These are phyloP conservation scores for Clavariopsis aquatica DNA, from an alignment of 495 filamentous ascomycete species.

Conservation along the genomic window DNA sequence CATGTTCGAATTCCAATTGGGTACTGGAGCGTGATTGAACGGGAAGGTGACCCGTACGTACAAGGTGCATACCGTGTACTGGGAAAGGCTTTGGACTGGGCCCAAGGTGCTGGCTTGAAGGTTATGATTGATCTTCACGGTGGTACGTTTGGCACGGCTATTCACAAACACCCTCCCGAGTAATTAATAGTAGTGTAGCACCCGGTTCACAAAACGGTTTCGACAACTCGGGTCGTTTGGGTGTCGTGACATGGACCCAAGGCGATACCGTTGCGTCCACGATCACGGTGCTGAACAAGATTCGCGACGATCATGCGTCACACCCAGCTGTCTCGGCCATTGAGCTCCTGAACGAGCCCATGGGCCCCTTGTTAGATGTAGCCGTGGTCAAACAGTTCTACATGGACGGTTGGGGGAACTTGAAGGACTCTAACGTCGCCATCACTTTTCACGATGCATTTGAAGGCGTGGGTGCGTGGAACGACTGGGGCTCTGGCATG, in stretches of 20 bases:
- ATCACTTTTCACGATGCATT: constrained; percentile 49
- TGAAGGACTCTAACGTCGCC: constrained; percentile 42
- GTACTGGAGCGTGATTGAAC: constrained; percentile 69
- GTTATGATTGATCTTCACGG: constrained; percentile 73
- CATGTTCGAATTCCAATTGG: constrained; percentile 78
- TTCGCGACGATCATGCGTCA: constrained; percentile 44
- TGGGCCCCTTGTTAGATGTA: constrained; percentile 44
- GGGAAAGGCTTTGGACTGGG: constrained; percentile 69
- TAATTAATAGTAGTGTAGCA: constrained; percentile 24
- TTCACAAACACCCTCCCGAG: not conserved
- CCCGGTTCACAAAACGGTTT: constrained; percentile 49
- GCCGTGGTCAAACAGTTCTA: constrained; percentile 46
- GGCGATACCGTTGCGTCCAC: constrained; percentile 45
- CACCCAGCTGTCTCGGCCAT: constrained; percentile 46
- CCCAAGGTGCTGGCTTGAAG: constrained; percentile 60
- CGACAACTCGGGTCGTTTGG: constrained; percentile 45
- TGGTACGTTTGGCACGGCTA: constrained; percentile 48
- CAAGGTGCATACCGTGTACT: constrained; percentile 69
- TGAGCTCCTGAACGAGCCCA: constrained; percentile 48
- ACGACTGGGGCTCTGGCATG: constrained; percentile 46
- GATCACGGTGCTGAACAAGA: constrained; percentile 44
- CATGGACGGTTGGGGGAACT: constrained; percentile 48
- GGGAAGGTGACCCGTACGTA: constrained; percentile 68
- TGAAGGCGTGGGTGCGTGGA: constrained; percentile 44
- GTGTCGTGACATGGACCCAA: constrained; percentile 44